Percentiles rank a stretch among this genome's conserved stretches.
These are phyloP conservation scores for Komagataella ulmi DNA, from an alignment of 805 yeast species.

Conservation along the genomic window DNA sequence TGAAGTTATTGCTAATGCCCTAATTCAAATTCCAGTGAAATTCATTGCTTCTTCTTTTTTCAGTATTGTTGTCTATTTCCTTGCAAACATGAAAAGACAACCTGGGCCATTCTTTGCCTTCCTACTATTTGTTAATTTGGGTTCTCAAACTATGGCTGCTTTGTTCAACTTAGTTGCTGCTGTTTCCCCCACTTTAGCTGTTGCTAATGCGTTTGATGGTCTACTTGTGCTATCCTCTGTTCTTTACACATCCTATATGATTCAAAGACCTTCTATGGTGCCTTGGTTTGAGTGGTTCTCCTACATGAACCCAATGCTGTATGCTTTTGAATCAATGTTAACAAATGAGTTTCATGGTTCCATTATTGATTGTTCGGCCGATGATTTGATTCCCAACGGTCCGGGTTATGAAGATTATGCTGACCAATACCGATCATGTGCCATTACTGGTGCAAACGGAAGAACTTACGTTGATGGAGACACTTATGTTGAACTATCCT, in stretches of 20 bases:
- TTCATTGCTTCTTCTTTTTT: conserved; percentile 28
- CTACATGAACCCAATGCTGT: conserved; percentile 42
- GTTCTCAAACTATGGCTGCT: conserved; percentile 33
- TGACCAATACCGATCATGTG: conserved; percentile 33
- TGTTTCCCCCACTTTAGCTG: conserved; percentile 29
- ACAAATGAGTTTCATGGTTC: conserved; percentile 51
- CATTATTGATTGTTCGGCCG: conserved; percentile 33
- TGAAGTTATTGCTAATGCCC: conserved; percentile 50
- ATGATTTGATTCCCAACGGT: conserved; percentile 45
- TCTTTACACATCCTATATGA: conserved; percentile 53
- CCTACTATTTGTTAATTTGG: conserved; percentile 27
- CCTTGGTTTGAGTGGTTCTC: conserved; percentile 65
- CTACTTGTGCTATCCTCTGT: conserved; percentile 32
- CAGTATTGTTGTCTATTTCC: conserved; percentile 38
- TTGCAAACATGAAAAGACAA: conserved; percentile 32
- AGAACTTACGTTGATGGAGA: conserved; percentile 42
- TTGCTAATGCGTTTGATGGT: conserved; percentile 52
- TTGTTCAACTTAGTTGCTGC: conserved; percentile 44
- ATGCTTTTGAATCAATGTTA: conserved; percentile 50
- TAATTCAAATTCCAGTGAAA: conserved; percentile 55
- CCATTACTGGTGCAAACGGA: conserved; percentile 45
- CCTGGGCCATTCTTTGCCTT: conserved; percentile 44
- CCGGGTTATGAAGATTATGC: conserved; percentile 29
- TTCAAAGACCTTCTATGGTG: conserved; percentile 47
- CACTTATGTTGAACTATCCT: conserved; percentile 31